Evolutionary conservation across 768 basidiomycete genomes (phyloP).

Genomic region (Kwoniella heveanensis): DNA sequence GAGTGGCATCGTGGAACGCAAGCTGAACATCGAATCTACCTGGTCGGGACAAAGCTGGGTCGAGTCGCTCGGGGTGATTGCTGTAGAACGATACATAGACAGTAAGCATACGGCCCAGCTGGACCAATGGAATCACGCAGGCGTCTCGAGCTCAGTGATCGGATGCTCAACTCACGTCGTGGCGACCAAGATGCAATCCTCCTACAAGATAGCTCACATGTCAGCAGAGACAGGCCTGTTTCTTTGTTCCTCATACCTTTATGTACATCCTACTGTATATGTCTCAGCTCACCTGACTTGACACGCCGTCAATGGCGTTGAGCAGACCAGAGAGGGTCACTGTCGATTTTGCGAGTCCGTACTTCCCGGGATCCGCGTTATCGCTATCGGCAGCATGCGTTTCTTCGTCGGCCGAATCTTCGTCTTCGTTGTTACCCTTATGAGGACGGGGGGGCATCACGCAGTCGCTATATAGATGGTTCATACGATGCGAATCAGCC

Average conservation of each 20-base stretch:
- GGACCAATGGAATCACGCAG: too few relatives aligned
- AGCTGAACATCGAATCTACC: slow-evolving; percentile 86
- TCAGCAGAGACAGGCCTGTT: background rate
- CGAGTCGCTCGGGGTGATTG: slow-evolving; percentile 86
- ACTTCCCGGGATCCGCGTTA: slow-evolving; percentile 9
- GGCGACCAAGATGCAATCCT: slow-evolving; percentile 84
- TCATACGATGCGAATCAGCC: too few relatives aligned
- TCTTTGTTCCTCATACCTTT: too few relatives aligned
- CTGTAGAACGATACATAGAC: slow-evolving; percentile 56
- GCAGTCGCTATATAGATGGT: too few relatives aligned
- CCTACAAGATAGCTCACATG: slow-evolving; percentile 44
- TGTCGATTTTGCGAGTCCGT: slow-evolving; percentile 27
- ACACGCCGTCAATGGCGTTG: slow-evolving; percentile 42
- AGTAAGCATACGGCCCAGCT: too few relatives aligned
- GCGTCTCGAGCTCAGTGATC: too few relatives aligned
- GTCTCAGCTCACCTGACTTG: slow-evolving; percentile 48
- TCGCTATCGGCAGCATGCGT: background rate
- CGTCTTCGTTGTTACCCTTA: background rate
- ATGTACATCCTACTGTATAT: background rate
- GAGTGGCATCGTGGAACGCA: slow-evolving; percentile 77
- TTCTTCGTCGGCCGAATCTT: background rate
- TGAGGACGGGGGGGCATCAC: slow-evolving; percentile 26
- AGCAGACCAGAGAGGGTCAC: slow-evolving; percentile 52
- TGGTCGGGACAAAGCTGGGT: slow-evolving; percentile 83
- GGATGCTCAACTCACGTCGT: slow-evolving; percentile 68